Evolutionary conservation across 345 rosid genomes (phyloP).

Genomic region (Toxicodendron radicans): DNA sequence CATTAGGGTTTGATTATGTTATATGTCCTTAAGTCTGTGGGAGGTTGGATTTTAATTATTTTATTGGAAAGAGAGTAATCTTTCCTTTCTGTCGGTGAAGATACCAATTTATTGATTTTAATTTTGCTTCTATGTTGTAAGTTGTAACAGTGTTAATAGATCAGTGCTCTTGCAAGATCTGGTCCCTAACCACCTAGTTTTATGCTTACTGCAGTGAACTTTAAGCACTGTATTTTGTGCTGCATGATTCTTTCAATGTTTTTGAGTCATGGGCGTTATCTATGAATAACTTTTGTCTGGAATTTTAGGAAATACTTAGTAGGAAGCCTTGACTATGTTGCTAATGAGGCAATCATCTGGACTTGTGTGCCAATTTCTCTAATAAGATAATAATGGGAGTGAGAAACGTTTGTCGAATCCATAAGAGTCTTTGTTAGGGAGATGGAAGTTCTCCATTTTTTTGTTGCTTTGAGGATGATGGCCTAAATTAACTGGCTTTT

Average conservation of each 20-base stretch:
- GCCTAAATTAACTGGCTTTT: not conserved
- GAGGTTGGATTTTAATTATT: no score
- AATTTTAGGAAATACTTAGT: not conserved
- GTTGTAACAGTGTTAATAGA: no score
- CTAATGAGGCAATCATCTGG: constrained; percentile 2
- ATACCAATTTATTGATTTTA: no score
- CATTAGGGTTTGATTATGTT: no score
- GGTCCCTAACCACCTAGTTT: not conserved
- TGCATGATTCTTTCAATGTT: not conserved
- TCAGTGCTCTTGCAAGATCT: no score
- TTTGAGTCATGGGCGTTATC: not conserved
- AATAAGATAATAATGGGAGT: not conserved
- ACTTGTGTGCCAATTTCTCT: not conserved
- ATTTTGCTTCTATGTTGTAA: no score
- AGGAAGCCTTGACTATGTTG: not conserved
- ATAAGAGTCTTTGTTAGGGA: not conserved
- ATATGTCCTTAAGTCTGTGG: no score
- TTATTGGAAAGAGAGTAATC: no score
- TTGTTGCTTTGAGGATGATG: not conserved
- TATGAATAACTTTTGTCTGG: not conserved
- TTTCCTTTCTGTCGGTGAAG: no score
- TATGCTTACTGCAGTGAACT: not conserved
- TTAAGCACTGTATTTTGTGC: not conserved
- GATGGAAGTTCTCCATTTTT: not conserved
- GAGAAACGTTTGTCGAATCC: not conserved